Conservation (phyloP, 345 rosid species). For the Raphanus sativus region DNA sequence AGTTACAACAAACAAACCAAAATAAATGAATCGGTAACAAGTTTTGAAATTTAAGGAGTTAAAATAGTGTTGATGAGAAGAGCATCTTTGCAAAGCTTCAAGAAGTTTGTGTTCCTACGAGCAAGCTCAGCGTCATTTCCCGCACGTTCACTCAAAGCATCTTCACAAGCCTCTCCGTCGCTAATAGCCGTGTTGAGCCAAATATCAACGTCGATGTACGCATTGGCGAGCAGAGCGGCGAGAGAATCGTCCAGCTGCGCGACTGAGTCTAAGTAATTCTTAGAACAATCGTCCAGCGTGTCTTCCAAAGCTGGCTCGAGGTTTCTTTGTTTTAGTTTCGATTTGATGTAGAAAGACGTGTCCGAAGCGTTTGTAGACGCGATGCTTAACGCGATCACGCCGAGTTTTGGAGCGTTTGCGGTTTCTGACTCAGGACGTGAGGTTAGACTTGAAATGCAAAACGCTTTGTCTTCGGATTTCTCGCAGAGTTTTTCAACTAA, state of each 20-base stretch:
- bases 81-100: conserved; percentile 48
- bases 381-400: conserved; percentile 47
- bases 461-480: conserved; percentile 37
- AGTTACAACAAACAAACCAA: conserved; percentile 1
- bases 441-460: conserved; percentile 51
- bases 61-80: conserved; percentile 43
- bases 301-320: conserved; percentile 56
- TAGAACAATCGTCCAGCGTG: conserved; percentile 57
- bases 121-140: conserved; percentile 33
- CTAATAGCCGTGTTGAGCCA: conserved; percentile 53
- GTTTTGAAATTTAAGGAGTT: conserved; percentile 30
- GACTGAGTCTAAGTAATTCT: conserved; percentile 52
- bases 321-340: conserved; percentile 6
- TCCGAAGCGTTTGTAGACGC: conserved; percentile 51
- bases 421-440: conserved; percentile 42
- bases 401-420: conserved; percentile 48
- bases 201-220: conserved; percentile 36
- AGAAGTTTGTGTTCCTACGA: conserved; percentile 42
- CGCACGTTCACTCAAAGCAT: conserved; percentile 27
- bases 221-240: conserved; percentile 48
- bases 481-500: conserved; percentile 43
- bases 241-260: conserved; percentile 64
- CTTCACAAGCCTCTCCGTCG: conserved; percentile 47
- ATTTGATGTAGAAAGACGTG: conserved; percentile 42
- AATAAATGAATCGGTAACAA: neutral